Evolutionary conservation across 78 protist species (phyloP).

Genomic region (Speleostelium caveatum): DNA sequence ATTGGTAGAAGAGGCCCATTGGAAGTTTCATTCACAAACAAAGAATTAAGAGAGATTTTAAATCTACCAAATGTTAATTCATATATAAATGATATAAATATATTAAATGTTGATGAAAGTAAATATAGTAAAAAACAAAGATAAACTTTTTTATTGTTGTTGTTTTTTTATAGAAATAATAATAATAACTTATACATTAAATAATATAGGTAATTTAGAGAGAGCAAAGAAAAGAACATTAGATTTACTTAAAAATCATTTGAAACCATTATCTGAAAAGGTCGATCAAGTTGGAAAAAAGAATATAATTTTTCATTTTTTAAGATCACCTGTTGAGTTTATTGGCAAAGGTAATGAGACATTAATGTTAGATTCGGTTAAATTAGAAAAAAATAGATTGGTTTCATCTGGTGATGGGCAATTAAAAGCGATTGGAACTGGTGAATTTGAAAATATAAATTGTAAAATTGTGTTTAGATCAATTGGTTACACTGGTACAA

Average conservation of each 20-base stretch:
- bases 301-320: conserved; percentile 74
- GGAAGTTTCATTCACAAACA: conserved; percentile 70
- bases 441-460: conserved; percentile 11
- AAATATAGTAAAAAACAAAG: not conserved
- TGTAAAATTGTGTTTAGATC: conserved; percentile 37
- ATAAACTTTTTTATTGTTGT: not conserved
- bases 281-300: conserved; percentile 7
- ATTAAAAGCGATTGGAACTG: conserved; percentile 19
- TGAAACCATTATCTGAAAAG: conserved; percentile 13
- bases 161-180: not conserved
- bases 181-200: too few relatives aligned
- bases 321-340: conserved; percentile 64
- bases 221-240: conserved; percentile 48
- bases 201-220: conserved; percentile 21
- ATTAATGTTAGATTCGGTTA: not conserved
- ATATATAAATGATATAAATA: conserved; percentile 26
- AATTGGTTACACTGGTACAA: conserved; percentile 70
- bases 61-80: conserved; percentile 51
- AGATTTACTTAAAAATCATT: conserved; percentile 45
- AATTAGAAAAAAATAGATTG: conserved; percentile 27
- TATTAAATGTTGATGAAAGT: conserved; percentile 9
- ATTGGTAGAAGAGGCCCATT: conserved; percentile 80
- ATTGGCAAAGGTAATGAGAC: not conserved
- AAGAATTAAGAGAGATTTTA: conserved; percentile 73
- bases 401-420: not conserved